A percentile compares a stretch with the other conserved stretches of the same genome.
These are phyloP conservation scores for Plenodomus tracheiphilus DNA, from an alignment of 2,329 filamentous ascomycete species.

Conservation along the genomic window DNA sequence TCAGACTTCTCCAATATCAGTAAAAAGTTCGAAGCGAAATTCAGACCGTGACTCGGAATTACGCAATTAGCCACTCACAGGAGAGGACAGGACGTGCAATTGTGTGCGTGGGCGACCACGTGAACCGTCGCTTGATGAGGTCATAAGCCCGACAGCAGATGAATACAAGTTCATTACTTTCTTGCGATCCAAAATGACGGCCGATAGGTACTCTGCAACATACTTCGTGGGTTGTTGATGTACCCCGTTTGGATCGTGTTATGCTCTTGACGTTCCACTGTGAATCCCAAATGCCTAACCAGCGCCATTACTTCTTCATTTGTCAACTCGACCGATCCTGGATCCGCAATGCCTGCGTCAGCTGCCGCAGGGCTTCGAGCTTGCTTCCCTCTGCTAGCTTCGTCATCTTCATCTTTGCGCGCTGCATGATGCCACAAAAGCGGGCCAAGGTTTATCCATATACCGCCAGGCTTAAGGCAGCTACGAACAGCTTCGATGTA, in stretches of 20 bases:
- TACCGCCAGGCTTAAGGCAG: slow-evolving; percentile 75
- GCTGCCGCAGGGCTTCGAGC: slow-evolving; percentile 16
- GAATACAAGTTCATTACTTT: slow-evolving; percentile 58
- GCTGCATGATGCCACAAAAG: slow-evolving; percentile 95
- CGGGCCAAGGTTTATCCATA: slow-evolving; percentile 89
- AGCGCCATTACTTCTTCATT: slow-evolving; percentile 84
- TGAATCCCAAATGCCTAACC: slow-evolving; percentile 75
- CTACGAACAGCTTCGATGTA: slow-evolving; percentile 83
- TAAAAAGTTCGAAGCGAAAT: too few species aligned
- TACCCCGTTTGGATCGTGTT: slow-evolving; percentile 73
- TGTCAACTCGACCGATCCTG: slow-evolving; percentile 86
- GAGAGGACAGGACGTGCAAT: too few species aligned
- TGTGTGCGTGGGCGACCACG: too few species aligned
- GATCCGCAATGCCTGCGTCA: slow-evolving; percentile 74
- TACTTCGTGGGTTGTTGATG: slow-evolving; percentile 80
- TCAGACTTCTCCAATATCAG: too few species aligned
- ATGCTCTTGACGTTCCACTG: slow-evolving; percentile 63
- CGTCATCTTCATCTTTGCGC: slow-evolving; percentile 40
- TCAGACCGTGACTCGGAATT: too few species aligned
- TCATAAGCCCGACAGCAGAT: too few species aligned
- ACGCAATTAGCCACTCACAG: too few species aligned
- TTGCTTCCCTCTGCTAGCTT: slow-evolving; percentile 6
- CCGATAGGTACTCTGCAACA: slow-evolving; percentile 81
- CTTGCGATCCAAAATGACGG: slow-evolving; percentile 85
- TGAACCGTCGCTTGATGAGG: too few species aligned